Evolutionary conservation across 768 basidiomycete species (phyloP).

Genomic region (Pleurotus tuber-regium): DNA sequence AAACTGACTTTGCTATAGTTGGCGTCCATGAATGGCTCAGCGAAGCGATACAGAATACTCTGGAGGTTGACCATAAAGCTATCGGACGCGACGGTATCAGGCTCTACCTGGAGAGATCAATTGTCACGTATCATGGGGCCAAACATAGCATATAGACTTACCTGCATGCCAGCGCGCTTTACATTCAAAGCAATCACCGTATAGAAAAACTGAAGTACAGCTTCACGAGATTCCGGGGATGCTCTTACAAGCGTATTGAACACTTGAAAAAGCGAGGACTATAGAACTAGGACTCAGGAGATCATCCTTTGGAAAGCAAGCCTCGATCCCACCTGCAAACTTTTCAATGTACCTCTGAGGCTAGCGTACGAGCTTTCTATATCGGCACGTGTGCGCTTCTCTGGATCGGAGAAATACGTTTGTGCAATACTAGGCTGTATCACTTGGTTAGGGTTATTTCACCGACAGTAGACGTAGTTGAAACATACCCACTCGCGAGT

Average conservation of each 20-base stretch:
- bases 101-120: conserved; percentile 59
- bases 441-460: conserved; percentile 12
- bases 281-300: neutral
- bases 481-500: conserved; percentile 77
- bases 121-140: conserved; percentile 2
- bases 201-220: conserved; percentile 80
- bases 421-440: conserved; percentile 69
- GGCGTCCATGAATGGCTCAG: conserved; percentile 94
- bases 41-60: conserved; percentile 76
- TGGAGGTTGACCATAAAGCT: conserved; percentile 93
- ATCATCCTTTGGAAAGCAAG: neutral
- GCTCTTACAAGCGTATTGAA: conserved; percentile 88
- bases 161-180: conserved; percentile 91
- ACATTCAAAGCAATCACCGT: conserved; percentile 71
- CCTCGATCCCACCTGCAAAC: conserved; percentile 60
- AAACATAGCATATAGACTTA: conserved; percentile 22
- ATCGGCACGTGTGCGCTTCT: conserved; percentile 69
- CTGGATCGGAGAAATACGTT: conserved; percentile 84
- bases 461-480: conserved; percentile 1
- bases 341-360: conserved; percentile 82
- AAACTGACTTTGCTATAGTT: conserved; percentile 74
- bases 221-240: conserved; percentile 74
- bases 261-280: conserved; percentile 76
- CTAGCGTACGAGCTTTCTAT: conserved; percentile 82
- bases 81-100: conserved; percentile 82